Percentiles rank a stretch among this genome's conserved stretches.
Conservation (phyloP, 2,329 filamentous ascomycete species). For the Knoxdaviesia proteae region DNA sequence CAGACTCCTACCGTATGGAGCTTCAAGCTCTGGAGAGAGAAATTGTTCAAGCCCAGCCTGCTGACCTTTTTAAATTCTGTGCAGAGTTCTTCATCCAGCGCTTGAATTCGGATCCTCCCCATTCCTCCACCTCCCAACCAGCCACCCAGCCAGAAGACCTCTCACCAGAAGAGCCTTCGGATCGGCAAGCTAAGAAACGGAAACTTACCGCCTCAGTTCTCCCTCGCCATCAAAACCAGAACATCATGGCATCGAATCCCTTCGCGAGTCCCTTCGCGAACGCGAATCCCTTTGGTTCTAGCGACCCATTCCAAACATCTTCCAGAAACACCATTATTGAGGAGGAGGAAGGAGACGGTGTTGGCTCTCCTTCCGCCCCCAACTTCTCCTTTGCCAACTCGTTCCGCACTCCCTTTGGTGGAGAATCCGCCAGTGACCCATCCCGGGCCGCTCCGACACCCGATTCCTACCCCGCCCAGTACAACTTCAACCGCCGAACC, state of each 20-base stretch:
- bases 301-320: constrained; percentile 16
- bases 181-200: neutral
- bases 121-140: neutral
- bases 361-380: constrained; percentile 49
- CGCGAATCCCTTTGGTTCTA: constrained; percentile 52
- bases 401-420: constrained; percentile 32
- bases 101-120: neutral
- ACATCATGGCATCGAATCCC: constrained; percentile 38
- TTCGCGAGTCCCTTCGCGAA: constrained; percentile 56
- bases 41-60: constrained; percentile 33
- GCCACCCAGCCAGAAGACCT: neutral
- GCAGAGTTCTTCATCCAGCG: constrained; percentile 35
- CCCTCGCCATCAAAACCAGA: constrained; percentile 8
- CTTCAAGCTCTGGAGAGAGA: constrained; percentile 42
- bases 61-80: constrained; percentile 50
- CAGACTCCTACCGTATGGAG: constrained; percentile 36
- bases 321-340: constrained; percentile 32
- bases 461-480: constrained; percentile 71
- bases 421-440: constrained; percentile 24
- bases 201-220: neutral
- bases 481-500: constrained; percentile 80
- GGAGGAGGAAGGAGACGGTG: constrained; percentile 68
- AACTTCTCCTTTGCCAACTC: constrained; percentile 25
- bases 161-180: neutral
- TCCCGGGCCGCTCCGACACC: constrained; percentile 29